phyloP scores from a whole-genome alignment of 1,284 basidiomycete species.

The Malassezia brasiliensis region DNA sequence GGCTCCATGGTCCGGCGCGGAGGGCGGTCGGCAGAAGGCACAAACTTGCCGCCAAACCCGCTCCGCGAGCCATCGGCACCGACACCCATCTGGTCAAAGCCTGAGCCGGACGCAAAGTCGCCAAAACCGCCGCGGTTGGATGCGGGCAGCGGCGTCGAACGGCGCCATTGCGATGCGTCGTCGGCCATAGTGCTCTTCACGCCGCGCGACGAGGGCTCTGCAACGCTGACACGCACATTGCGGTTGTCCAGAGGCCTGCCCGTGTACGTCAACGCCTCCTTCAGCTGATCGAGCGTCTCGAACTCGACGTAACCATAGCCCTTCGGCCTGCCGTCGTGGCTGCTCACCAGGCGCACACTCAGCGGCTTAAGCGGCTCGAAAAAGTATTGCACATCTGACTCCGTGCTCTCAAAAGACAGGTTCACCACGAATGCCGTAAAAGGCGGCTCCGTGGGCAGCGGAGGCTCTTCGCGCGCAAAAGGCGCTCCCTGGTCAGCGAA shows the following conservation, averaged over 20 bases:
- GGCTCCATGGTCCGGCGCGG: constrained; percentile 26
- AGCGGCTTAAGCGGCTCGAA: constrained; percentile 48
- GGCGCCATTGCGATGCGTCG: constrained; percentile 63
- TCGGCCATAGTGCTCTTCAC: constrained; percentile 48
- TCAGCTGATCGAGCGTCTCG: constrained; percentile 67
- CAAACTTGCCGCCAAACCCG: constrained; percentile 42
- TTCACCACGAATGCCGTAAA: constrained; percentile 95
- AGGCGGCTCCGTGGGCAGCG: constrained; percentile 84
- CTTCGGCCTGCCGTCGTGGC: constrained; percentile 77
- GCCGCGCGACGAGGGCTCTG: constrained; percentile 62
- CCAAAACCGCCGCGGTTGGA: constrained; percentile 13
- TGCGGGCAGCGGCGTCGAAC: constrained; percentile 64
- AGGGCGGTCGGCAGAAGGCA: constrained; percentile 15
- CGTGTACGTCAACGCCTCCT: constrained; percentile 56
- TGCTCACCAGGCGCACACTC: constrained; percentile 82
- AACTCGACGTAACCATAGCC: constrained; percentile 98
- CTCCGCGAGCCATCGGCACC: constrained; percentile 29
- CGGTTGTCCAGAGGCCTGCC: constrained; percentile 60
- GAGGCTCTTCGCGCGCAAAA: constrained; percentile 68
- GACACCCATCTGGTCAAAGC: constrained; percentile 45
- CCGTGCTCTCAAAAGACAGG: constrained; percentile 81
- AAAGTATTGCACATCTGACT: constrained; percentile 70
- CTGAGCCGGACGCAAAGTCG: constrained; percentile 17
- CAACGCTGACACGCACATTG: constrained; percentile 78
- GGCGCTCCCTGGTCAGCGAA: constrained; percentile 26